Base-by-base conservation (phyloP, 2,329 filamentous ascomycete genomes). In the Penicillium sp. region DNA sequence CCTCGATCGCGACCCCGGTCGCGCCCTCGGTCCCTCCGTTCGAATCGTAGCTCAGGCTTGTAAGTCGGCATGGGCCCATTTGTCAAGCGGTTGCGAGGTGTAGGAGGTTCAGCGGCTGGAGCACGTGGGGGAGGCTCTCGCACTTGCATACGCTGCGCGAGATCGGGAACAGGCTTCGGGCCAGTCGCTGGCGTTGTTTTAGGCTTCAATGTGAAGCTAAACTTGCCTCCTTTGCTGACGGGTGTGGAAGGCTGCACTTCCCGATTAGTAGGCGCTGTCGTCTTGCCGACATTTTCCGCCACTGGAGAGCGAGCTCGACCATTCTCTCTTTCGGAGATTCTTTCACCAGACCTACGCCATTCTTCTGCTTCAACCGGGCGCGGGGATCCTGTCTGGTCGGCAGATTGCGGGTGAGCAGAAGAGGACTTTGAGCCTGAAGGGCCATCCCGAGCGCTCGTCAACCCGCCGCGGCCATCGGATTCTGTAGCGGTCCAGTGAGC, bases 151-250 rank as follows among this genome's bases (percentile, higher is more conserved):
- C 67, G 72, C 58, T 66, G 70, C 11, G 72, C 70, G 45, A 79
- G 57, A 50, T 77, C 77, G 36, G 73, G 63, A 37, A 78, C 76
- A 27, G 73, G 69, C 52, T 77, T 77, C 40, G 73, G 71, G 48
- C 76, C 73, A 52, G 78, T 73, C 26, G 73, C 71, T 18, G 83
- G 76, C 3, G 78, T 75, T 24, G 83, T 80, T 63, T 86, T 91
- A 48, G 84, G 80, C 66, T 96, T 96, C 68, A 97, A 89, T 1
- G 90, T 89, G 66, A 97, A 97, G 66, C 89, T 94, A 62, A 96
- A 94, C 69, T 91, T 93, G 39, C 82, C 82, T 3, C 73, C 73
- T 49, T 75, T 73, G 63, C 75, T 66, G 50, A 69, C 62, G 50
- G 78, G 74, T n/a, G 79, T 74, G 4, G 79, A 76, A 2, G 76